Evolutionary conservation across 1,284 basidiomycete species (phyloP).

Genomic region (Hemileia vastatrix): DNA sequence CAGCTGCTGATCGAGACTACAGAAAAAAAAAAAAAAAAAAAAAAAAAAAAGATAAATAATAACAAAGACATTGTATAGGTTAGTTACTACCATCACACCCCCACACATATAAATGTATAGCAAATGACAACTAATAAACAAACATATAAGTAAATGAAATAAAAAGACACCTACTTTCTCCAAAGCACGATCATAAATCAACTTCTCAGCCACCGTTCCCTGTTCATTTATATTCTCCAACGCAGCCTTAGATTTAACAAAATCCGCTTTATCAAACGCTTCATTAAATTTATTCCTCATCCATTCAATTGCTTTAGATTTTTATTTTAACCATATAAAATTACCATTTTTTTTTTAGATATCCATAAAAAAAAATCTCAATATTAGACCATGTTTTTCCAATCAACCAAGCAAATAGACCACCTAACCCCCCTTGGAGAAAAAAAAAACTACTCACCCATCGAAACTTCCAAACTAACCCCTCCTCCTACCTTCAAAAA

Average conservation of each 20-base stretch:
- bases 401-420: not conserved
- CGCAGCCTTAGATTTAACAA: slow-evolving; percentile 49
- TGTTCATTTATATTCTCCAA: slow-evolving; percentile 48
- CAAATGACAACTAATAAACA: slow-evolving; percentile 64
- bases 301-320: slow-evolving; percentile 52
- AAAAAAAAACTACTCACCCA: slow-evolving; percentile 46
- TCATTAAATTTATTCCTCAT: slow-evolving; percentile 53
- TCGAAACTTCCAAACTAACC: slow-evolving; percentile 50
- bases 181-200: slow-evolving; percentile 52
- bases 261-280: slow-evolving; percentile 53
- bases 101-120: slow-evolving; percentile 55
- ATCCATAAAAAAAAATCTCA: not conserved
- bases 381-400: not conserved
- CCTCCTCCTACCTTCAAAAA: slow-evolving; percentile 30
- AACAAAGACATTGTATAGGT: not conserved
- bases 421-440: not conserved
- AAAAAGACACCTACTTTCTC: slow-evolving; percentile 55
- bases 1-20: slow-evolving; percentile 81
- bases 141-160: too few relatives aligned
- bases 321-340: not conserved
- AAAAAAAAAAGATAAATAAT: not conserved
- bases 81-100: not conserved
- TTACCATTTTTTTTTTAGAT: not conserved
- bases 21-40: not conserved
- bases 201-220: slow-evolving; percentile 48